A percentile compares a stretch with the other conserved stretches of the same genome.
Conservation (phyloP, 2,329 filamentous ascomycete species). For the Rhynchosporium agropyri region DNA sequence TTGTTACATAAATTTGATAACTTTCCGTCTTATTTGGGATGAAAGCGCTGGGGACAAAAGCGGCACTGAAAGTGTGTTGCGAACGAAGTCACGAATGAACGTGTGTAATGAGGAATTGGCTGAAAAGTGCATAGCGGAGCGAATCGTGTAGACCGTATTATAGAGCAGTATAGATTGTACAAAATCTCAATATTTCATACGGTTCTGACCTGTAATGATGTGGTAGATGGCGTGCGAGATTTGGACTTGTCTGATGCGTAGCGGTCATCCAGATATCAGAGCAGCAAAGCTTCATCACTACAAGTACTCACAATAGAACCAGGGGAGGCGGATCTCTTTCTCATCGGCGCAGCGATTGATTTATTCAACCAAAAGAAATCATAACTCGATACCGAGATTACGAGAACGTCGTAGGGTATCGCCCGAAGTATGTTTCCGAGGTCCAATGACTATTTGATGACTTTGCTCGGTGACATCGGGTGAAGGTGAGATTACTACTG, state of each 20-base stretch:
- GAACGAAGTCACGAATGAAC: constrained; percentile 3
- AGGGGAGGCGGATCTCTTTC: too few species aligned
- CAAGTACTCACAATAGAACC: too few species aligned
- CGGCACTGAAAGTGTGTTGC: not conserved
- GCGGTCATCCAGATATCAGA: too few species aligned
- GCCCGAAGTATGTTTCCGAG: too few species aligned
- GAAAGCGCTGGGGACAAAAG: not conserved
- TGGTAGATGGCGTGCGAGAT: not conserved
- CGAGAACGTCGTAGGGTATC: too few species aligned
- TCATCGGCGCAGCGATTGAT: too few species aligned
- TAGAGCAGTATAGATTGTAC: not conserved
- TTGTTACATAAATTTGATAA: not conserved
- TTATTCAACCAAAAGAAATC: too few species aligned
- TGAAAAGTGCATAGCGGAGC: not conserved
- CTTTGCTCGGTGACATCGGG: too few species aligned
- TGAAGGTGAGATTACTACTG: too few species aligned
- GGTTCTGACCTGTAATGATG: not conserved
- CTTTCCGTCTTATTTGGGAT: not conserved
- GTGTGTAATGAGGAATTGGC: not conserved
- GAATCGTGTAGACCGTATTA: not conserved
- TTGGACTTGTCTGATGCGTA: not conserved
- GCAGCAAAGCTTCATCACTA: too few species aligned
- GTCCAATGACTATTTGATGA: too few species aligned
- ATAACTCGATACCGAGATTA: too few species aligned
- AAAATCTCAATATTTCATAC: not conserved